Evolutionary conservation across 768 basidiomycete genomes (phyloP).

Genomic region (Tylopilus rubrobrunneus): DNA sequence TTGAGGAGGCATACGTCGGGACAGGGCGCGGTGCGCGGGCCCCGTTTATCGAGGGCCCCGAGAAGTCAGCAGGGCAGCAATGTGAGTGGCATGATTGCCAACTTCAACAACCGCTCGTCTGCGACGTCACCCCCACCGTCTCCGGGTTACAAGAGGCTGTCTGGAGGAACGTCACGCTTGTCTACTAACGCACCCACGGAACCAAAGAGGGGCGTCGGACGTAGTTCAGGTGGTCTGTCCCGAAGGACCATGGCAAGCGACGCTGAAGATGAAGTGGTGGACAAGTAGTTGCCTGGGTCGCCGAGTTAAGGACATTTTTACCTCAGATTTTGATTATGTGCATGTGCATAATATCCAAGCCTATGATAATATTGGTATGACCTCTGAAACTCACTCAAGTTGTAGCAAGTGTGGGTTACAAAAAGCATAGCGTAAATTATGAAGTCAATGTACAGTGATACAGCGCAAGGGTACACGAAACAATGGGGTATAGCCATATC

Average conservation of each 20-base stretch:
- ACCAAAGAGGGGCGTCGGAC: constrained; percentile 41
- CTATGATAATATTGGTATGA: no score
- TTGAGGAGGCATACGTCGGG: no score
- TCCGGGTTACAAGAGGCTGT: constrained; percentile 43
- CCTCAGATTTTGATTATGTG: neutral
- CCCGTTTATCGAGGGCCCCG: constrained; percentile 47
- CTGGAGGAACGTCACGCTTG: constrained; percentile 31
- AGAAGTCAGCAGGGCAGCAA: constrained; percentile 38
- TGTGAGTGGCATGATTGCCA: constrained; percentile 56
- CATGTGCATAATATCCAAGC: neutral
- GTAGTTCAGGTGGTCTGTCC: constrained; percentile 48
- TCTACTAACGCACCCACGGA: constrained; percentile 8
- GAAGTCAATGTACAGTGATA: constrained; percentile 20
- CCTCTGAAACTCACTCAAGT: no score
- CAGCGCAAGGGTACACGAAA: constrained; percentile 15
- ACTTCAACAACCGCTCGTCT: constrained; percentile 46
- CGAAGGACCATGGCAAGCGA: constrained; percentile 81
- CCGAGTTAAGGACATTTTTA: neutral
- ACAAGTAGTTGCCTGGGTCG: constrained; percentile 14
- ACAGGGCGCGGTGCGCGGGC: constrained; percentile 41
- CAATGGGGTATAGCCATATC: constrained; percentile 6
- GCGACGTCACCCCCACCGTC: constrained; percentile 38
- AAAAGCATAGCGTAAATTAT: constrained; percentile 31
- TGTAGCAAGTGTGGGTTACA: constrained; percentile 13
- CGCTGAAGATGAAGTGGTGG: constrained; percentile 71